Evolutionary conservation across 192 early-diverging fungal species (phyloP), one percentile per base, ranked within the genome.

Genomic region (Podochytrium sp.): DNA sequence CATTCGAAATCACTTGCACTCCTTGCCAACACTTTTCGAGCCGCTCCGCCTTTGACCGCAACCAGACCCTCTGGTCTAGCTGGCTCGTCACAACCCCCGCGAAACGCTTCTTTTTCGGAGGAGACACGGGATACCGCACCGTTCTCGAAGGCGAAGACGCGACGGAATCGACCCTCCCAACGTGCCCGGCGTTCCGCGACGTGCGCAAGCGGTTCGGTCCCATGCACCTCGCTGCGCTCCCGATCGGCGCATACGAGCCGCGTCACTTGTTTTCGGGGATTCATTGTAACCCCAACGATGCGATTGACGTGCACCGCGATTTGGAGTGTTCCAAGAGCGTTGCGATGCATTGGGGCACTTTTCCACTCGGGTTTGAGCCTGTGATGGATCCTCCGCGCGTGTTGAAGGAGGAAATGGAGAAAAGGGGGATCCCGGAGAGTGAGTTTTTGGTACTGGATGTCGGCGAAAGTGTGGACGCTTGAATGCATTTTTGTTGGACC

Each of bases 321-420:
- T 27, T 71, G 6, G 56, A 40, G n/a, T 37, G 29, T 33, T 40
- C 41, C 20, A 71, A 71, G 38, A 51, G 43, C 20, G 69, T 71
- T 32, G 92, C 87, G 7, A 93, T 95, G 76, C 95, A 96, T 72
- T 95, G 93, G 93, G 92, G 92, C 7, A 92, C 92, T 14, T 96
- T 91, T 86, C 65, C 85, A 2, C 80, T 95, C 66, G 93, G 91
- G 10, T 81, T 83, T 58, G 94, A 94, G 71, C 81, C 83, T 14
- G 73, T 88, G 3, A 84, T 77, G 40, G 92, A 92, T 69, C 94
- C 94, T 25, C 91, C 91, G 0, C 51, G 76, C 20, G 80, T 88
- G 30, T 75, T 95, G 63, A 70, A 71, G 20, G 78, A 55, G n/a
- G 91, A 76, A 5, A 73, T 92, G 86, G 71, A 68, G 40, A 80